Evolutionary conservation across 176 grass and related monocot genomes (phyloP), one percentile per base, ranked within the genome.

Genomic region (Elymus sibiricus): DNA sequence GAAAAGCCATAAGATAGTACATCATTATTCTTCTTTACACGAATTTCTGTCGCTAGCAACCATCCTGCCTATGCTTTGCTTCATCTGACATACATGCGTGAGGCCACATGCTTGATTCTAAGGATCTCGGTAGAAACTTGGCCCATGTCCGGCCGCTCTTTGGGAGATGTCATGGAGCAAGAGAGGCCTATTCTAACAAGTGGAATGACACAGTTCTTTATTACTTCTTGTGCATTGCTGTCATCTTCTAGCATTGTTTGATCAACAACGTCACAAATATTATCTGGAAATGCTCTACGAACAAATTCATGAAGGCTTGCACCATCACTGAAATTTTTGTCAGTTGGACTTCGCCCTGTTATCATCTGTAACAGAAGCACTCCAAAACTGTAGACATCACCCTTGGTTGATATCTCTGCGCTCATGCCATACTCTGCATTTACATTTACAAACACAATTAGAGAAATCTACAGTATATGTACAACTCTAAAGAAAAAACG

Each of bases 291-390:
- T 47, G 24, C 38, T 78, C n/a, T 58, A 15, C 28, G 4, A 1
- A 76, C 14, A 5, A 76, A 21, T 8, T 76, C 44, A 76, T 9
- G 44, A 31, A 76, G 73, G 43, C 3, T 51, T 6, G 14, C 27
- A n/a, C 82, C 68, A 1, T 66, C 76, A 4, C 34, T 39, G 46
- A 89, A 15, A 24, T 5, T 56, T 4, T 76, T 46, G 26, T 89
- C 87, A 46, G 46, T 81, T 2, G 82, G 87, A 19, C 59, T 19
- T 15, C 17, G 44, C 2, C 82, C 69, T 2, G 69, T 85, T 22
- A 85, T 26, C 77, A 85, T 85, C 22, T 89, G 82, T 21, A 81
- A 29, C 29, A 89, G 2, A 59, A 89, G 44, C 1, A 93, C 43
- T 46, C 43, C 43, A 46, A 46, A 46, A 46, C 43, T 46, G 43